Conservation (phyloP, 352 stramenopile species). For the Globisporangium okanoganense region DNA sequence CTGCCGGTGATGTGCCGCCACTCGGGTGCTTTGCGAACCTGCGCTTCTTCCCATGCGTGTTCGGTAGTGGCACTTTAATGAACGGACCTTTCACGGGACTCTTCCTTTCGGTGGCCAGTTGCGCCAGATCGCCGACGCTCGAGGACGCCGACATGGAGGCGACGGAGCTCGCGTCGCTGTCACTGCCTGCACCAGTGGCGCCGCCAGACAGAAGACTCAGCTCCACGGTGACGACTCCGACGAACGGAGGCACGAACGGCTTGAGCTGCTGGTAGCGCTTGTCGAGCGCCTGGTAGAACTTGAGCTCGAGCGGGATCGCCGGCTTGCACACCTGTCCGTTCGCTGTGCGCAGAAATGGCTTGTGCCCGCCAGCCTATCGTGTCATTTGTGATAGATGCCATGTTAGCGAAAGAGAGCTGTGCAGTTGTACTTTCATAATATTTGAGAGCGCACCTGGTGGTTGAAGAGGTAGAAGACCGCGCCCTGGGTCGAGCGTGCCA, state of each 20-base stretch:
- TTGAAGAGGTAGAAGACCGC: conserved; percentile 77
- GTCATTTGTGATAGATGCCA: background rate
- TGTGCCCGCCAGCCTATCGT: conserved; percentile 61
- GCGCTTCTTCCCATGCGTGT: conserved; percentile 32
- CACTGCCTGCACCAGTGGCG: background rate
- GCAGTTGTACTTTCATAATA: no score
- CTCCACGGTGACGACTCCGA: conserved; percentile 64
- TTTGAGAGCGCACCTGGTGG: conserved; percentile 41
- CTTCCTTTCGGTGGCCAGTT: conserved; percentile 11
- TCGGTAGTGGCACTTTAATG: conserved; percentile 3
- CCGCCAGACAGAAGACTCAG: conserved; percentile 21
- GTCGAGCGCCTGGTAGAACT: conserved; percentile 69
- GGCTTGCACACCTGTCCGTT: conserved; percentile 75
- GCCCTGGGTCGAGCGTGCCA: conserved; percentile 60
- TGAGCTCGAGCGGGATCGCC: conserved; percentile 61
- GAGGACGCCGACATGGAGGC: conserved; percentile 15
- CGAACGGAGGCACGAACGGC: conserved; percentile 62
- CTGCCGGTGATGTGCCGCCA: conserved; percentile 15
- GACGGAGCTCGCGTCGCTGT: conserved; percentile 6
- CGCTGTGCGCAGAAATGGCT: conserved; percentile 59
- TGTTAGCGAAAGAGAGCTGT: background rate
- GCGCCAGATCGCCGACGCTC: conserved; percentile 16
- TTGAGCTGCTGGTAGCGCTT: conserved; percentile 50
- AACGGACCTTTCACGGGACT: conserved; percentile 8
- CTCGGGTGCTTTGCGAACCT: conserved; percentile 22